These are phyloP conservation scores for Carpinus fangiana DNA, from an alignment of 306 rosid genomes.

Conservation along the genomic window DNA sequence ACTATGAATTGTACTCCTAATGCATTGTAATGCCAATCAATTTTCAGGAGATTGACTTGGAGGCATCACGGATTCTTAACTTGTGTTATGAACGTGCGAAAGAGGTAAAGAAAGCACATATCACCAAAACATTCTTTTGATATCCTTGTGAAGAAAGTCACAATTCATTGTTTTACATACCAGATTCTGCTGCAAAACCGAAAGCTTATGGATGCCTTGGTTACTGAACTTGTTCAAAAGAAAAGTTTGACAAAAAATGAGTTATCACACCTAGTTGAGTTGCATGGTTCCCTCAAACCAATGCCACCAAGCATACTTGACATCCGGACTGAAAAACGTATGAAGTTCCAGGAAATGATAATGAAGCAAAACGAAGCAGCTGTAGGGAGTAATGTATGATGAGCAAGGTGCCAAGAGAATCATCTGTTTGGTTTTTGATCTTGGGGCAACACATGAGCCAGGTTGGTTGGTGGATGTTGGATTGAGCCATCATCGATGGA, in stretches of 20 bases:
- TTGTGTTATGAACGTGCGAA: conserved; percentile 80
- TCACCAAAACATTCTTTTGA: not conserved
- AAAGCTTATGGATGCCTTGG: conserved; percentile 74
- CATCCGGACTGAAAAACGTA: conserved; percentile 60
- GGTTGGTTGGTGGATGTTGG: not conserved
- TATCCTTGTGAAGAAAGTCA: conserved; percentile 1
- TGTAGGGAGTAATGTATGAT: conserved; percentile 34
- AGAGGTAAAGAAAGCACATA: conserved; percentile 50
- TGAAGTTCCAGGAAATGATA: conserved; percentile 48
- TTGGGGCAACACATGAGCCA: not conserved
- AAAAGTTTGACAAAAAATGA: conserved; percentile 83
- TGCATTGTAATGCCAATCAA: not conserved
- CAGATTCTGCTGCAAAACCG: conserved; percentile 78
- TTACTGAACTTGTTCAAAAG: conserved; percentile 72
- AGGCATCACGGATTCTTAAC: conserved; percentile 69
- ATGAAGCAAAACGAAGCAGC: conserved; percentile 38
- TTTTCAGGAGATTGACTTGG: conserved; percentile 77
- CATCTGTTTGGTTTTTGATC: not conserved
- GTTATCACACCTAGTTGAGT: conserved; percentile 62
- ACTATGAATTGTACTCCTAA: not conserved
- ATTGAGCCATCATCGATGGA: not conserved
- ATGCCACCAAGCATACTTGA: conserved; percentile 69
- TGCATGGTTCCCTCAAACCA: conserved; percentile 63
- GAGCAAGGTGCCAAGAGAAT: conserved; percentile 9
- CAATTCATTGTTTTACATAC: conserved; percentile 21